Percentiles rank a stretch among this genome's conserved stretches.
Evolutionary conservation across 2,329 filamentous ascomycete genomes (phyloP).

Genomic region (Exophiala sp.): DNA sequence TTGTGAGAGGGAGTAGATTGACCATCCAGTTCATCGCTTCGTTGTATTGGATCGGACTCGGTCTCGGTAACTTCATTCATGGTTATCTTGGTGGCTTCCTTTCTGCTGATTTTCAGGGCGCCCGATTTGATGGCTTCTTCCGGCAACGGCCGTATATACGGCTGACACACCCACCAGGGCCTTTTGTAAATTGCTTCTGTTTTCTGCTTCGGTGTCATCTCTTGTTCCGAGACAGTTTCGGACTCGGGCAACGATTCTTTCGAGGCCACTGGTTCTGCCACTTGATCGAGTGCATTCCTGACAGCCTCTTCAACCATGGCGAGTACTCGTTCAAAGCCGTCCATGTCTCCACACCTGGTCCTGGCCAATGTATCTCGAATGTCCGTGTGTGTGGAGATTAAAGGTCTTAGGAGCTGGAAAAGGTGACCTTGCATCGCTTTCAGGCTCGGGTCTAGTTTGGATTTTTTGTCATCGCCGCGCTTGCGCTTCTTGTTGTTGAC

Average conservation of each 20-base stretch:
- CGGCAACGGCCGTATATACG: constrained; percentile 79
- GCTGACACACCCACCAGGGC: constrained; percentile 88
- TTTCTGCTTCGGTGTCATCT: constrained; percentile 41
- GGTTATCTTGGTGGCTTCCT: constrained; percentile 31
- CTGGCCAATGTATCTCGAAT: constrained; percentile 80
- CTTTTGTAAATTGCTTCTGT: constrained; percentile 68
- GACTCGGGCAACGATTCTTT: constrained; percentile 61
- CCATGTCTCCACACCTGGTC: constrained; percentile 66
- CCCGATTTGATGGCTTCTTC: constrained; percentile 83
- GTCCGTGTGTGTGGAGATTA: constrained; percentile 75
- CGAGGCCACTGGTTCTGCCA: not conserved
- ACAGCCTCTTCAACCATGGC: constrained; percentile 71
- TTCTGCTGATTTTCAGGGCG: constrained; percentile 70
- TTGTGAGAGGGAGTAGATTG: not conserved
- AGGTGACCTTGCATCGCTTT: constrained; percentile 83
- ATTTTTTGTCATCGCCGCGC: constrained; percentile 43
- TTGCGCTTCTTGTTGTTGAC: constrained; percentile 30
- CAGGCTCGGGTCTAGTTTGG: constrained; percentile 57
- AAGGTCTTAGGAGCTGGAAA: constrained; percentile 82
- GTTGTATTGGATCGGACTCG: constrained; percentile 1
- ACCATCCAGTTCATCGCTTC: not conserved
- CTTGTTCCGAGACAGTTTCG: constrained; percentile 48
- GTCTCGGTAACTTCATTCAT: constrained; percentile 27
- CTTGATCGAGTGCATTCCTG: constrained; percentile 40
- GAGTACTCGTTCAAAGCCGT: constrained; percentile 73